Evolutionary conservation across 768 basidiomycete species (phyloP), one percentile per base, ranked within the genome.

Genomic region (Trametes villosa): DNA sequence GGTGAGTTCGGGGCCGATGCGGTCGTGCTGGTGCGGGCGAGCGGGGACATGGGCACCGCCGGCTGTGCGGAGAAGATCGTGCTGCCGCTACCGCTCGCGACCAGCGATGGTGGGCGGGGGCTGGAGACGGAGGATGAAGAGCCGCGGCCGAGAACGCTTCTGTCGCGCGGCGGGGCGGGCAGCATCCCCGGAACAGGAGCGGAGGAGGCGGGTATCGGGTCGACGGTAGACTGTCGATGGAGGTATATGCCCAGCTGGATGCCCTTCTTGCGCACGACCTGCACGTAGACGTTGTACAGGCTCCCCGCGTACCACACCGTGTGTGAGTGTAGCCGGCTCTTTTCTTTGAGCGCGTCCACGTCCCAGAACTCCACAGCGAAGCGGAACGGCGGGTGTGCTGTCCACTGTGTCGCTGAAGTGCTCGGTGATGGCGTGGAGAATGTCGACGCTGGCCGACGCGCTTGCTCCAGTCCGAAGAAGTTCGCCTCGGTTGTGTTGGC

Each of bases 291-390:
- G 64, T 94, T 94, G 79, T 87, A 95, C 68, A 92, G 77, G 67
- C 85, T 92, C 9, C 95, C 95, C 2, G 90, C 94, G 70, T 94
- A 92, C 85, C 92, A 95, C 53, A 96, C 81, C 3, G 94, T 97
- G 55, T 87, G 85, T 9, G 91, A 92, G 72, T 96, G 87, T 51
- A 92, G 73, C 17, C 93, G 81, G 51, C 86, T 85, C 75, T 95
- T 96, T 76, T 96, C 94, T 59, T 87, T 88, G 38, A 97, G 79
- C 33, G 79, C 75, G 61, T 91, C 88, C 20, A 94, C 81, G 67
- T 90, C 89, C 89, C 91, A 96, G 70, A 96, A 96, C 73, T 96
- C 94, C 52, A 94, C 91, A 9, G 85, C 84, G 70, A 96, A 93
- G 22, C 94, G 84, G 74, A 81, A 91, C 0, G 95, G 95, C 45